Conservation (phyloP, 495 filamentous ascomycete genomes). For the Ramalina intermedia region DNA sequence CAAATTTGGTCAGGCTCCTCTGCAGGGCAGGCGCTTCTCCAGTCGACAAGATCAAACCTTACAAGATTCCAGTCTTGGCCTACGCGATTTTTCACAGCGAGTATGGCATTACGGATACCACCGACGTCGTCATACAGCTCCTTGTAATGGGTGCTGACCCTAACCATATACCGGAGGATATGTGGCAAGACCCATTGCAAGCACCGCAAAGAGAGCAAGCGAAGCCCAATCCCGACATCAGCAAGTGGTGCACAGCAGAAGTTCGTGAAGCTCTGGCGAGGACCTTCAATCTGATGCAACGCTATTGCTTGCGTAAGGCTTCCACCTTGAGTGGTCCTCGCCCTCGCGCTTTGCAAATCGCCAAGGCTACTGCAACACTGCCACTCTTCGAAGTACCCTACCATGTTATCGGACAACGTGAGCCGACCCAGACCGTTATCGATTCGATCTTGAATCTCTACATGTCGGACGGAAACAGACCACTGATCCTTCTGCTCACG, state of each 20-base stretch:
- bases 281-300: conserved; percentile 29
- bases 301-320: conserved; percentile 29
- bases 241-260: conserved; percentile 4
- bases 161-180: conserved; percentile 7
- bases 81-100: conserved; percentile 10
- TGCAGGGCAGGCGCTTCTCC: conserved; percentile 9
- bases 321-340: conserved; percentile 15
- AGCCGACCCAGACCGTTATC: conserved; percentile 22
- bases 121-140: conserved; percentile 5
- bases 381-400: conserved; percentile 28
- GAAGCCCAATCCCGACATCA: neutral
- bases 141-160: conserved; percentile 11
- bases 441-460: conserved; percentile 22
- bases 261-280: conserved; percentile 15
- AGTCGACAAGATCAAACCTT: neutral
- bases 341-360: conserved; percentile 22
- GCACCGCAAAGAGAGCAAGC: neutral
- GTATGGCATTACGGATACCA: conserved; percentile 5
- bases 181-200: conserved; percentile 11
- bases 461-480: neutral
- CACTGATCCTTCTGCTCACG: conserved; percentile 31
- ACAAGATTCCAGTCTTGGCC: neutral
- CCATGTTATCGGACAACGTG: conserved; percentile 31
- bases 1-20: conserved; percentile 5
- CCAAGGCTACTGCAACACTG: conserved; percentile 17